A percentile compares a stretch with the other conserved stretches of the same genome.
Conservation (phyloP, 169 alveolate genomes). For the Eimeria acervulina region DNA sequence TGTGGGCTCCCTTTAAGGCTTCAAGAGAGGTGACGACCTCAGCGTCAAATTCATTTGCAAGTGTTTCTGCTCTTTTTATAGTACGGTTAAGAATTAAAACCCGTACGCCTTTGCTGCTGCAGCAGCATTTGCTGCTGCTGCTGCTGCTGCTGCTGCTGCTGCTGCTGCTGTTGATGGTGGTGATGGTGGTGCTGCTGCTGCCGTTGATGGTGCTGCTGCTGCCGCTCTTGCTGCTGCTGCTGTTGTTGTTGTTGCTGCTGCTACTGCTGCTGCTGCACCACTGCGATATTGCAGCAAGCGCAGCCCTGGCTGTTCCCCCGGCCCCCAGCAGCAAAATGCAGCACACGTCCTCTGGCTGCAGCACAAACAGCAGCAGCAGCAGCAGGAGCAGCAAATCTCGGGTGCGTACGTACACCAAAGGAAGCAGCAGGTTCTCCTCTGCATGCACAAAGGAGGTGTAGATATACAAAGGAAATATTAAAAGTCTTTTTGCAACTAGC, state of each 20-base stretch:
- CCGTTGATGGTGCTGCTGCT: neutral
- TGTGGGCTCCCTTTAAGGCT: neutral
- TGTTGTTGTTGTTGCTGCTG: neutral
- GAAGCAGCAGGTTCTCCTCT: neutral
- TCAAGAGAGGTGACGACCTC: neutral
- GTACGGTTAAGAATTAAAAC: conserved; percentile 3
- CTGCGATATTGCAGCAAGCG: conserved; percentile 4
- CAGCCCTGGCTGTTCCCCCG: conserved; percentile 44
- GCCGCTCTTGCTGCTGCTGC: neutral
- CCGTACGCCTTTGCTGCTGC: neutral
- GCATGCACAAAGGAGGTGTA: neutral
- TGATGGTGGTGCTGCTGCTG: neutral
- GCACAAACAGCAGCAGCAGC: neutral
- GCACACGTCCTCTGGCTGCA: conserved; percentile 42
- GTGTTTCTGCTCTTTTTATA: neutral
- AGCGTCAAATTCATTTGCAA: conserved; percentile 10
- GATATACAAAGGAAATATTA: neutral
- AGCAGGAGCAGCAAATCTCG: neutral
- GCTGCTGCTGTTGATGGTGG: neutral
- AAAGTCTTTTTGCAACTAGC: neutral
- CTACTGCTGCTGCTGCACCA: conserved; percentile 36
- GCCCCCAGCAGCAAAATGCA: conserved; percentile 50
- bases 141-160: neutral
- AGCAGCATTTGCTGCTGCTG: too few species aligned
- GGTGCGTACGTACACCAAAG: neutral